Evolutionary conservation across 139 green algal genomes (phyloP).

Genomic region (Picochlorum sp.): DNA sequence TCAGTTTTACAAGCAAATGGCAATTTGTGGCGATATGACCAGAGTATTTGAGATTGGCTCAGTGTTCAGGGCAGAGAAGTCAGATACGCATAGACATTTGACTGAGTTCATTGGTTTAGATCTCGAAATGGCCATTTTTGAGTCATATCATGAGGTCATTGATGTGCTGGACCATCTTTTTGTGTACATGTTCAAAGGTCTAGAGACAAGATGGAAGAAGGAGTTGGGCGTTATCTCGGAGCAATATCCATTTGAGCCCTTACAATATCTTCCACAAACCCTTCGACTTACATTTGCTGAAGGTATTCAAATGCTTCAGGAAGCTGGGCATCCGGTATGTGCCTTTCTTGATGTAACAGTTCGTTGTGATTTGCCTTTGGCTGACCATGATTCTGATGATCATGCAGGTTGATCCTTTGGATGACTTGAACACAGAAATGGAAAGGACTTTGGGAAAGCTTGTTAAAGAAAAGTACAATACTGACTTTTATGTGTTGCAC

Average conservation of each 20-base stretch:
- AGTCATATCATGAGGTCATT: slow-evolving; percentile 93
- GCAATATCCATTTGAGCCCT: slow-evolving; percentile 86
- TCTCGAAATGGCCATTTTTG: slow-evolving; percentile 95
- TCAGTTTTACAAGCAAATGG: slow-evolving; percentile 99
- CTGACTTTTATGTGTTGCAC: slow-evolving; percentile 98
- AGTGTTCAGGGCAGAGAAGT: slow-evolving; percentile 94
- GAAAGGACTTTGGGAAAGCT: slow-evolving; percentile 81
- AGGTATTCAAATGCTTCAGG: slow-evolving; percentile 84
- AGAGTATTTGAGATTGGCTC: slow-evolving; percentile 94
- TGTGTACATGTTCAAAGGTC: slow-evolving; percentile 76
- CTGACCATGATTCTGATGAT: slow-evolving; percentile 18
- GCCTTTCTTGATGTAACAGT: slow-evolving; percentile 1
- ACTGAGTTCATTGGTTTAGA: slow-evolving; percentile 99
- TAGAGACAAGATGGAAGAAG: slow-evolving; percentile 13
- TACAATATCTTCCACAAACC: slow-evolving; percentile 65
- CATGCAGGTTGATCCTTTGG: slow-evolving; percentile 78
- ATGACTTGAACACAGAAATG: slow-evolving; percentile 87
- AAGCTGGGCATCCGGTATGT: slow-evolving; percentile 48
- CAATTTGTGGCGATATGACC: slow-evolving; percentile 82
- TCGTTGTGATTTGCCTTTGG: not conserved
- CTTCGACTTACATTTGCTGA: slow-evolving; percentile 82
- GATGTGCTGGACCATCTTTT: slow-evolving; percentile 93
- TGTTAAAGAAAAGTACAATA: slow-evolving; percentile 88
- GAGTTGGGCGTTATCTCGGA: slow-evolving; percentile 67
- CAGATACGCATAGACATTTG: slow-evolving; percentile 94